These are phyloP conservation scores for Ceratobasidium papillatum DNA, from an alignment of 1,284 basidiomycete species.

Conservation along the genomic window DNA sequence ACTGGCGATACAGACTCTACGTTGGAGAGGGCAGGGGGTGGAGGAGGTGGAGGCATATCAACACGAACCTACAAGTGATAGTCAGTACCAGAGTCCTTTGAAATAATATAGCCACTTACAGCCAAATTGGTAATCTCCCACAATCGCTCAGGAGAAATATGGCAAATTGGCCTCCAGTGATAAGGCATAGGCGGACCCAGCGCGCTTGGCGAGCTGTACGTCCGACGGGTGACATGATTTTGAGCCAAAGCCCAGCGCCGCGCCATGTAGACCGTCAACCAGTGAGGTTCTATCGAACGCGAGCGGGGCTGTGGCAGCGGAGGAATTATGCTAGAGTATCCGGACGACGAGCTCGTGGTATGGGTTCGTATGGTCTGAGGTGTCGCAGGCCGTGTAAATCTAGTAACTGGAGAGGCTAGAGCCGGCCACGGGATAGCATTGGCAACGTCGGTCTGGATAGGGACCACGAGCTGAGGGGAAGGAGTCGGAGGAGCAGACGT, in stretches of 20 bases:
- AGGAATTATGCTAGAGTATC: conserved; percentile 23
- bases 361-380: background rate
- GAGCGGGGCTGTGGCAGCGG: conserved; percentile 1
- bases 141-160: conserved; percentile 29
- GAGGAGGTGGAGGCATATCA: conserved; percentile 1
- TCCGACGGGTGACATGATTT: conserved; percentile 22
- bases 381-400: background rate
- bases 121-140: conserved; percentile 35
- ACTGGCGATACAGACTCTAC: background rate
- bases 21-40: conserved; percentile 9
- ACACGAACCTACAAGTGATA: background rate
- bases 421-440: conserved; percentile 19
- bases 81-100: background rate
- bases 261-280: conserved; percentile 14
- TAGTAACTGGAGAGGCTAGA: background rate
- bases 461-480: conserved; percentile 5
- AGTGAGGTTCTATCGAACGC: conserved; percentile 25
- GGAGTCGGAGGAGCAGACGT: background rate
- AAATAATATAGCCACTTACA: background rate
- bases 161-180: conserved; percentile 33
- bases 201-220: conserved; percentile 36
- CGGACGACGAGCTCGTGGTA: conserved; percentile 1
- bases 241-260: conserved; percentile 17
- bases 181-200: conserved; percentile 33
- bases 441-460: background rate